Conservation (phyloP, 2,329 filamentous ascomycete species). For the Didymella sp. region DNA sequence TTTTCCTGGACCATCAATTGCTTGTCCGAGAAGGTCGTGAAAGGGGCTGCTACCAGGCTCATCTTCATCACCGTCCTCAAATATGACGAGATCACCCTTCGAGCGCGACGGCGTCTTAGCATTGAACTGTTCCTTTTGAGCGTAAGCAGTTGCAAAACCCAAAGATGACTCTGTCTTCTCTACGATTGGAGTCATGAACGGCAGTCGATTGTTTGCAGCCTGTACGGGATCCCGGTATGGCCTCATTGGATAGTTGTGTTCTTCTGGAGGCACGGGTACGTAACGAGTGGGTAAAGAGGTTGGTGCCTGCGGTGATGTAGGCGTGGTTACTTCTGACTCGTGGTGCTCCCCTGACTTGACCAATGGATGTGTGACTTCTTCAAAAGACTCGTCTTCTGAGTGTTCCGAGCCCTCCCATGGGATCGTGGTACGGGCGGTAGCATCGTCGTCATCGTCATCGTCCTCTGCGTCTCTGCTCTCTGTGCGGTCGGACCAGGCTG, state of each 20-base stretch:
- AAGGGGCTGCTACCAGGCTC: conserved; percentile 74
- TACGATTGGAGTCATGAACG: conserved; percentile 98
- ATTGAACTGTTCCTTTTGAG: conserved; percentile 65
- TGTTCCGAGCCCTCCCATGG: conserved; percentile 44
- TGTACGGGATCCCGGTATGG: conserved; percentile 82
- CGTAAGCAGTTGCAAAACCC: conserved; percentile 55
- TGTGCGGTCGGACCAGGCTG: conserved; percentile 90
- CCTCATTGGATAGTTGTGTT: conserved; percentile 79
- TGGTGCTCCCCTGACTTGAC: conserved; percentile 43
- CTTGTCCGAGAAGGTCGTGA: conserved; percentile 66
- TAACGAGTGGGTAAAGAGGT: conserved; percentile 64
- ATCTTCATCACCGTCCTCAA: conserved; percentile 46
- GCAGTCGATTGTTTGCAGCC: conserved; percentile 86
- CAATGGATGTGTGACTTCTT: conserved; percentile 41
- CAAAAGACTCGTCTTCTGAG: conserved; percentile 46
- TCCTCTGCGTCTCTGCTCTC: conserved; percentile 72
- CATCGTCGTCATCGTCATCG: conserved; percentile 32
- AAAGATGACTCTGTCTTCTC: conserved; percentile 93
- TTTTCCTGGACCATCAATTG: conserved; percentile 51
- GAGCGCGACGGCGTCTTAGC: conserved; percentile 80
- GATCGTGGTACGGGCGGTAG: conserved; percentile 37
- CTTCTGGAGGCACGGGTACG: conserved; percentile 81
- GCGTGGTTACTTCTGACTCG: conserved; percentile 54
- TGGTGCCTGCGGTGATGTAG: conserved; percentile 53
- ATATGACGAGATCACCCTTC: conserved; percentile 48